phyloP scores from a whole-genome alignment of 805 yeast genomes.

The Hanseniaspora singularis region DNA sequence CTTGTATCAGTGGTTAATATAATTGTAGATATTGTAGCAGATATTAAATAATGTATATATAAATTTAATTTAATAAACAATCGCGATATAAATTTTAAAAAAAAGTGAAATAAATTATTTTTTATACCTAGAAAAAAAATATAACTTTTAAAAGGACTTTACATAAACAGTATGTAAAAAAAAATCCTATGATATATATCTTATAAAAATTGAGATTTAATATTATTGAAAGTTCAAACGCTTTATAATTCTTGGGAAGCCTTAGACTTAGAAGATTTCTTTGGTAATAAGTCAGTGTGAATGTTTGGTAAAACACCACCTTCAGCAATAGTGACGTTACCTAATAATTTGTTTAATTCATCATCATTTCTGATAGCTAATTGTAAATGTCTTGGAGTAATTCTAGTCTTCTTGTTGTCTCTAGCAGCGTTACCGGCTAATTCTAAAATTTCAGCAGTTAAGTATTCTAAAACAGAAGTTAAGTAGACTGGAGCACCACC shows the following conservation, averaged over 20 bases:
- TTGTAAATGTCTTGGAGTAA: constrained; percentile 96
- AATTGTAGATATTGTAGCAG: constrained; percentile 43
- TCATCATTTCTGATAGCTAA: constrained; percentile 98
- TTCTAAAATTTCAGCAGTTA: constrained; percentile 96
- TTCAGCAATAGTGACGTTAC: constrained; percentile 92
- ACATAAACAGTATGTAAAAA: background rate
- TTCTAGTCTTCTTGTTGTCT: constrained; percentile 98
- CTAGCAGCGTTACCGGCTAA: constrained; percentile 98
- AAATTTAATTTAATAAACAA: background rate
- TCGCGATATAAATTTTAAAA: background rate
- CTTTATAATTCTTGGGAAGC: constrained; percentile 55
- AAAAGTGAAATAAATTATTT: background rate
- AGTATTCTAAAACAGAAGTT: constrained; percentile 92
- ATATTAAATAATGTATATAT: constrained; percentile 13
- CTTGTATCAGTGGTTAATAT: constrained; percentile 77
- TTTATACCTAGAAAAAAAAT: constrained; percentile 11
- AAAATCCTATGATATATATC: constrained; percentile 5
- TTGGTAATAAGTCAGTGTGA: constrained; percentile 82
- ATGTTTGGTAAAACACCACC: constrained; percentile 99
- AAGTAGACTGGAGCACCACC: constrained; percentile 98
- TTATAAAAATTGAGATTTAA: constrained; percentile 3
- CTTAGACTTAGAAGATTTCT: constrained; percentile 52
- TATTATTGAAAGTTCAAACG: no score
- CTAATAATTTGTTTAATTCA: constrained; percentile 87
- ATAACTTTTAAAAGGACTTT: constrained; percentile 9